Conservation (phyloP, 2,329 filamentous ascomycete species). For the Apiospora phragmitis region DNA sequence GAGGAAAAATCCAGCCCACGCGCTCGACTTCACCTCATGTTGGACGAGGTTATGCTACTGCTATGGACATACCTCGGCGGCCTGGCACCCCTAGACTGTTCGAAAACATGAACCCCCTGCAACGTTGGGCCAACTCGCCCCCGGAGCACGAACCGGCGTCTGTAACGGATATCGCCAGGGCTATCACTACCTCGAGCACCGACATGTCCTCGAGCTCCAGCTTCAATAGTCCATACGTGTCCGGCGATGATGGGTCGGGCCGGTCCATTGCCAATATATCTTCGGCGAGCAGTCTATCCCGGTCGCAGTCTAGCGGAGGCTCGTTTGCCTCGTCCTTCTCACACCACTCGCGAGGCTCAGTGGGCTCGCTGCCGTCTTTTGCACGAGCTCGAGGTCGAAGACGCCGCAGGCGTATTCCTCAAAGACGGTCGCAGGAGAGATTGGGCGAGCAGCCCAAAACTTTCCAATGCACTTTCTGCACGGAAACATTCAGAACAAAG, state of each 20-base stretch:
- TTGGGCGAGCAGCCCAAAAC: conserved; percentile 51
- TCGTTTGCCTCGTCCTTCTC: conserved; percentile 62
- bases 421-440: conserved; percentile 38
- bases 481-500: conserved; percentile 67
- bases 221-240: conserved; percentile 57
- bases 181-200: conserved; percentile 50
- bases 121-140: conserved; percentile 61
- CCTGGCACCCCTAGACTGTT: conserved; percentile 52
- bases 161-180: conserved; percentile 58
- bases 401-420: conserved; percentile 48
- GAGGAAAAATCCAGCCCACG: conserved; percentile 73
- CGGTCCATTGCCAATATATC: conserved; percentile 60
- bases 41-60: conserved; percentile 56
- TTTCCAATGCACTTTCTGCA: conserved; percentile 70
- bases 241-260: conserved; percentile 60
- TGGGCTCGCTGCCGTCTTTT: conserved; percentile 46
- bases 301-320: conserved; percentile 59
- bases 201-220: conserved; percentile 49
- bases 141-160: conserved; percentile 62
- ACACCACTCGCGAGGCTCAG: conserved; percentile 57
- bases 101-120: conserved; percentile 57
- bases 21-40: conserved; percentile 70
- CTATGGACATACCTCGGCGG: conserved; percentile 73
- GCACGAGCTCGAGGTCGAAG: conserved; percentile 46
- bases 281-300: conserved; percentile 60